Evolutionary conservation across 495 filamentous ascomycete genomes (phyloP).

Genomic region (Penicillium ucsense): DNA sequence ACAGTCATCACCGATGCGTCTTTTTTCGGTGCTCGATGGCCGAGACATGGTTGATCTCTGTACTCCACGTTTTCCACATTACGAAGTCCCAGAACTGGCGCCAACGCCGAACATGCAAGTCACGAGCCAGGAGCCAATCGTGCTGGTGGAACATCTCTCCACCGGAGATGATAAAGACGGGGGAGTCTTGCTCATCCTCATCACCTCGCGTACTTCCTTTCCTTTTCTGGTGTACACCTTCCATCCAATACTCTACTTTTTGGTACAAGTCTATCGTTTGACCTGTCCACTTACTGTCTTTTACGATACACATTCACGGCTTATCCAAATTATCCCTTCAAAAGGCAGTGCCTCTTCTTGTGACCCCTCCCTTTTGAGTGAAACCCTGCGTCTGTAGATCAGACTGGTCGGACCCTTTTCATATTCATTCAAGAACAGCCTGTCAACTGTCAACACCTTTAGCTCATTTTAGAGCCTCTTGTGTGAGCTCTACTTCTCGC

Average conservation of each 20-base stretch:
- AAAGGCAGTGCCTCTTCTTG: constrained; percentile 11
- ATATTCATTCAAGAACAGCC: neutral
- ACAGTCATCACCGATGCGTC: too few relatives aligned
- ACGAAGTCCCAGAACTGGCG: too few relatives aligned
- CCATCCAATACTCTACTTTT: neutral
- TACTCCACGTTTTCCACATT: too few relatives aligned
- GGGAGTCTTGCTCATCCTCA: neutral
- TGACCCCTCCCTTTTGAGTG: constrained; percentile 1
- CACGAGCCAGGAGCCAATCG: neutral
- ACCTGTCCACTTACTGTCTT: too few relatives aligned
- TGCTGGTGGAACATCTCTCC: neutral
- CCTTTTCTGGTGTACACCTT: neutral
- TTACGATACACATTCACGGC: neutral
- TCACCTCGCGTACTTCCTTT: neutral
- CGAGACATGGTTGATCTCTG: too few relatives aligned
- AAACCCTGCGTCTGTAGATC: constrained; percentile 10
- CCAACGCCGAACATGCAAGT: neutral
- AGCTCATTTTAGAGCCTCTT: neutral
- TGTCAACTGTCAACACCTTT: neutral
- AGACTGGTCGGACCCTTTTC: neutral
- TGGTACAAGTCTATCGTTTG: too few relatives aligned
- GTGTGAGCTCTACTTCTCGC: too few relatives aligned
- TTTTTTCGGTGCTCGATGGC: too few relatives aligned
- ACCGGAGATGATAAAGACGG: constrained; percentile 2
- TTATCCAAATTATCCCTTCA: neutral